Percentiles rank a stretch among this genome's conserved stretches.
These are phyloP conservation scores for Chalciporus sp. DNA, from an alignment of 1,284 basidiomycete species.

Conservation along the genomic window DNA sequence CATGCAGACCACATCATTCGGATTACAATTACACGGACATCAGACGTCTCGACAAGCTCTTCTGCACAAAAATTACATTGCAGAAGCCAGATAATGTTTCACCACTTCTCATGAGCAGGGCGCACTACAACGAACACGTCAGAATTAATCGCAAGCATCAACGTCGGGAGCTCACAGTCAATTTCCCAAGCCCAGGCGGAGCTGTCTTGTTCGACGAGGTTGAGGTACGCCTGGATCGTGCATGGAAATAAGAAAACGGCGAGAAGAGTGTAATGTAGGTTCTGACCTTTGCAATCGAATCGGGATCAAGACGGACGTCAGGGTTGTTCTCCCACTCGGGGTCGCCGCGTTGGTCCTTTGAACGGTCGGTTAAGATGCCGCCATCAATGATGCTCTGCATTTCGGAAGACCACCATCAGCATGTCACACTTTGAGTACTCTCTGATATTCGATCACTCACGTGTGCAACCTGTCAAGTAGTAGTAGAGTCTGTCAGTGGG, in stretches of 20 bases:
- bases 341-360: constrained; percentile 28
- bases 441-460: constrained; percentile 41
- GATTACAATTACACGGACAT: too few species aligned
- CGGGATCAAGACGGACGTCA: constrained; percentile 54
- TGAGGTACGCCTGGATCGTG: constrained; percentile 40
- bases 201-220: constrained; percentile 59
- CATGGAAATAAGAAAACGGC: constrained; percentile 23
- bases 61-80: too few species aligned
- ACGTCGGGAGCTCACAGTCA: constrained; percentile 48
- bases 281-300: constrained; percentile 61
- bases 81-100: too few species aligned
- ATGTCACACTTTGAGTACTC: too few species aligned
- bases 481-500: constrained; percentile 6
- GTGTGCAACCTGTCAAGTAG: constrained; percentile 53
- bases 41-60: too few species aligned
- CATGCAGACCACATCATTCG: too few species aligned
- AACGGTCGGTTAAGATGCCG: constrained; percentile 54
- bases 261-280: background rate
- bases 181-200: constrained; percentile 73
- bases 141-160: too few species aligned
- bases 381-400: constrained; percentile 64
- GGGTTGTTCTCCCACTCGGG: constrained; percentile 49
- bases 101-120: too few species aligned
- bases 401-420: constrained; percentile 2
- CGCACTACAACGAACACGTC: too few species aligned